Conservation (phyloP, 2,329 filamentous ascomycete genomes). For the Aspergillus pseudonomiae region DNA sequence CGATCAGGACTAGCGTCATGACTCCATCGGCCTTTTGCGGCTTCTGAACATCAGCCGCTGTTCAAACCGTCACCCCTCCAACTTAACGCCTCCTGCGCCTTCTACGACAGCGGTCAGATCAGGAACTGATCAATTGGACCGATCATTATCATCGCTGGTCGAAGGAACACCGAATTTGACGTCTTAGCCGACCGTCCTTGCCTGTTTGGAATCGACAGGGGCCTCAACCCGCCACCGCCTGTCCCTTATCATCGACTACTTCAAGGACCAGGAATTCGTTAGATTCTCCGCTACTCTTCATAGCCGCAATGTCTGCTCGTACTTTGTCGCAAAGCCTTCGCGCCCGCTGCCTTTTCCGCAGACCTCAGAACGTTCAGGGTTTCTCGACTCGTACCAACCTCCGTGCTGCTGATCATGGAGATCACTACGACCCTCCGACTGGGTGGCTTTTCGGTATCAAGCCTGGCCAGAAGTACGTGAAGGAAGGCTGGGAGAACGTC, state of each 20-base stretch:
- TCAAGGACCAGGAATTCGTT: constrained; percentile 13
- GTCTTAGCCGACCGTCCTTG: constrained; percentile 14
- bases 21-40: constrained; percentile 42
- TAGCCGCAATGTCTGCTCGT: constrained; percentile 43
- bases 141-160: constrained; percentile 15
- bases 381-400: constrained; percentile 46
- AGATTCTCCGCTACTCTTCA: constrained; percentile 15
- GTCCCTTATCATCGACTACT: constrained; percentile 15
- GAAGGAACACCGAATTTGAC: constrained; percentile 12
- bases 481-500: constrained; percentile 92
- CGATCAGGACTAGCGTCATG: constrained; percentile 33
- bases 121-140: constrained; percentile 30
- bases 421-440: constrained; percentile 83
- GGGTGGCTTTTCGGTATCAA: constrained; percentile 95
- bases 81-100: constrained; percentile 21
- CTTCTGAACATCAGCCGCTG: constrained; percentile 40
- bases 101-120: constrained; percentile 25
- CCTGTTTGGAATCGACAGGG: constrained; percentile 20
- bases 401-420: constrained; percentile 61
- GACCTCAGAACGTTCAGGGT: constrained; percentile 38
- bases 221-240: constrained; percentile 24
- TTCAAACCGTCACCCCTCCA: constrained; percentile 35
- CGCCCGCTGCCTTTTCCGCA: constrained; percentile 42
- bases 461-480: constrained; percentile 92
- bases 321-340: constrained; percentile 43